Conservation (phyloP, 2,329 filamentous ascomycete species). For the Aureobasidium sp. region DNA sequence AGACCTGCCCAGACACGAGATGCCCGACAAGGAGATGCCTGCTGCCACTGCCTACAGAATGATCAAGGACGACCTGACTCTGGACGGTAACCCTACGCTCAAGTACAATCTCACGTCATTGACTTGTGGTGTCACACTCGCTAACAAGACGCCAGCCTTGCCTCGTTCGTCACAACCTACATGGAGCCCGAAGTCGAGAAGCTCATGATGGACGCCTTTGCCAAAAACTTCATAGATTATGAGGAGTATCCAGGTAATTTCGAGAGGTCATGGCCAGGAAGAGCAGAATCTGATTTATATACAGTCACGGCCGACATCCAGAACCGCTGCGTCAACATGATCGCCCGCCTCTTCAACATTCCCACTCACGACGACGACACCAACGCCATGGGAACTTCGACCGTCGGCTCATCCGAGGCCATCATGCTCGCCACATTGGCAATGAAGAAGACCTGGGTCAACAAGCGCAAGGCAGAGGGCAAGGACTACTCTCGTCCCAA, state of each 20-base stretch:
- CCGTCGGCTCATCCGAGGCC: constrained; percentile 80
- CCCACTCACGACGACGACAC: constrained; percentile 47
- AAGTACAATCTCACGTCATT: constrained; percentile 44
- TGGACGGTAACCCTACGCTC: constrained; percentile 86
- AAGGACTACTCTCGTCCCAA: constrained; percentile 77
- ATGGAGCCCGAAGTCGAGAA: constrained; percentile 97
- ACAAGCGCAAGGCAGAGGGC: constrained; percentile 71
- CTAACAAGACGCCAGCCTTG: constrained; percentile 49
- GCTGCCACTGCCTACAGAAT: constrained; percentile 87
- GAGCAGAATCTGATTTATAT: too few species aligned
- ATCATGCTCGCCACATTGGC: constrained; percentile 77
- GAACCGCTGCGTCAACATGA: constrained; percentile 70
- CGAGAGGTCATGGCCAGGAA: too few species aligned
- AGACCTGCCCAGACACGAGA: constrained; percentile 73
- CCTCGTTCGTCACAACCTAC: constrained; percentile 91
- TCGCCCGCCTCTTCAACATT: constrained; percentile 79
- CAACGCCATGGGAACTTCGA: constrained; percentile 75
- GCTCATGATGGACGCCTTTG: constrained; percentile 85
- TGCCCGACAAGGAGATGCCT: constrained; percentile 87
- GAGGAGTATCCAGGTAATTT: constrained; percentile 46
- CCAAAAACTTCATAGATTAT: constrained; percentile 72
- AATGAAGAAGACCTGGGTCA: constrained; percentile 94
- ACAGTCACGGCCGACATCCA: constrained; percentile 49
- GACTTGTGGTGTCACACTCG: neutral
- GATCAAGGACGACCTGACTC: constrained; percentile 89